Base-by-base conservation (phyloP, 805 yeast genomes). In the Cyberlindnera samutprakarnensis region DNA sequence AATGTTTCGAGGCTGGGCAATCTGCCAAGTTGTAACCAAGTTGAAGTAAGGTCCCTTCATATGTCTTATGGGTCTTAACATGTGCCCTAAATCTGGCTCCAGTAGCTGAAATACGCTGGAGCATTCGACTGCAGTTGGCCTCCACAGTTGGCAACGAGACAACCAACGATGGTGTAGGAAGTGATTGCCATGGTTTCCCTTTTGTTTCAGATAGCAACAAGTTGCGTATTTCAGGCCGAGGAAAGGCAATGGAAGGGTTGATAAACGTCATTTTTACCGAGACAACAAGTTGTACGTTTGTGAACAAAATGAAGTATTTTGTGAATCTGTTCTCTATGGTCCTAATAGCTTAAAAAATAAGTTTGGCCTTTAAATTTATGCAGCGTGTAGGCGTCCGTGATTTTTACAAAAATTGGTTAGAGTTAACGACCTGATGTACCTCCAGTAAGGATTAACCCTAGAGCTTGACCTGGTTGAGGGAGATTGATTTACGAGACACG, bases 11-110 rank as follows among this genome's bases (percentile, higher is more conserved):
- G 1, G 63, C 58, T 3, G 45, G 33, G 30, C 45, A 46, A 10
- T 43, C 30, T 10, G 51, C 46, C 16, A 54, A 36, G 5, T 66
- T 68, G 29, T 61, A 46, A 2, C 72, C 78, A 49, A 78, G 50
- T 54, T 78, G 82, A 25, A 69, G 51, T 15, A 53, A 44, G 3
- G 75, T 59, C 6, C 83, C 87, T 42, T 76, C 80, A 8, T 62
- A 41, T 1, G 82, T 68, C 51, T 83, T 82, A 51, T 79, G 87
- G 0, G 92, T 83, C 53, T 82, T 82, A 15, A 82, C 74, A 49
- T 81, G 87, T 4, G 82, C 78, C 37, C 94, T 62, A 50, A 81
- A 80, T 14, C 53, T 59, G n/a, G 56, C 53, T 7, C 47, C 41
- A 27, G 71, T 47, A 1, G 49, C 46, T 1, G 37, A 32, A 2